phyloP scores from a whole-genome alignment of 345 rosid genomes.

The Rhodomyrtus tomentosa region DNA sequence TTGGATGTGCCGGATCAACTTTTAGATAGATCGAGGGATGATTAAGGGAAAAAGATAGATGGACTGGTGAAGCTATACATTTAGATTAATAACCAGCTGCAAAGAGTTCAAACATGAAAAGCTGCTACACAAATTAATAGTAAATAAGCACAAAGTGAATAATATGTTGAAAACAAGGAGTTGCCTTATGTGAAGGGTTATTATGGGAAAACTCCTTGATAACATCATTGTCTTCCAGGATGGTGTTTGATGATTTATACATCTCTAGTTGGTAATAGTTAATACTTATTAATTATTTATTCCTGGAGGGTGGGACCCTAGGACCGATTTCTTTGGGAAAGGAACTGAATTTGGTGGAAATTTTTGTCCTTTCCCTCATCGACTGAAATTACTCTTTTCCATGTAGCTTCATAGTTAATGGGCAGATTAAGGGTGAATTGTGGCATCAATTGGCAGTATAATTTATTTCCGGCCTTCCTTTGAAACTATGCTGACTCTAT shows the following conservation, averaged over 20 bases:
- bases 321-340: background rate
- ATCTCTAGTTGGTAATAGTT: background rate
- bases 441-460: background rate
- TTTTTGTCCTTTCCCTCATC: background rate
- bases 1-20: background rate
- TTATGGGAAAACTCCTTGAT: background rate
- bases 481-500: background rate
- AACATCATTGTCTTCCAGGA: background rate
- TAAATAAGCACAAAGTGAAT: background rate
- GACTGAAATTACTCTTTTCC: background rate
- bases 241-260: background rate
- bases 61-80: background rate
- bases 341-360: background rate
- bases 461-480: background rate
- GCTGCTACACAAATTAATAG: background rate
- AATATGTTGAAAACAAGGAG: background rate
- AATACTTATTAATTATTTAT: background rate
- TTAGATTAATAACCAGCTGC: background rate
- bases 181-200: background rate
- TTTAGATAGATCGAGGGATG: background rate
- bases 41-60: background rate
- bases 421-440: background rate
- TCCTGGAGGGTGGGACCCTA: background rate
- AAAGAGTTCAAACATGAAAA: background rate
- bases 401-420: background rate